These are phyloP conservation scores for Yamadazyma olivae DNA, from an alignment of 805 yeast species.

Conservation along the genomic window DNA sequence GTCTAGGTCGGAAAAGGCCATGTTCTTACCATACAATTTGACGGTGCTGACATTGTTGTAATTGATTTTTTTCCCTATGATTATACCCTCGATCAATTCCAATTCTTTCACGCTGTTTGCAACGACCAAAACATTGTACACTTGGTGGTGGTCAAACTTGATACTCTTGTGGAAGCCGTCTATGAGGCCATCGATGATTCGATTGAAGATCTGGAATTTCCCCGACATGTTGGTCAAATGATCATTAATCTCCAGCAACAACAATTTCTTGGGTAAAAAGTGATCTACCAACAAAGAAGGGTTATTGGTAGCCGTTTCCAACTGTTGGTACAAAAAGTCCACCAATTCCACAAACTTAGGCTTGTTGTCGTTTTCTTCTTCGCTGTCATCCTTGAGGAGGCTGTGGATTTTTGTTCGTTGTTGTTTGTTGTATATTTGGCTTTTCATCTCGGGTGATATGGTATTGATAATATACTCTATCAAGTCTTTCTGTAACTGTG, in stretches of 20 bases:
- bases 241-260: constrained; percentile 64
- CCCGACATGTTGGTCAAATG: constrained; percentile 53
- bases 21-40: constrained; percentile 45
- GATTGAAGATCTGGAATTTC: constrained; percentile 55
- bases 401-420: constrained; percentile 36
- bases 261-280: constrained; percentile 66
- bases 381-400: constrained; percentile 18
- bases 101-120: constrained; percentile 65
- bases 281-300: constrained; percentile 75
- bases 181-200: constrained; percentile 37
- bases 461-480: constrained; percentile 29
- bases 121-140: constrained; percentile 38
- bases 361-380: constrained; percentile 1
- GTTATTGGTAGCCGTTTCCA: constrained; percentile 55
- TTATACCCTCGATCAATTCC: constrained; percentile 73
- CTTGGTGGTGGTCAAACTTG: constrained; percentile 12
- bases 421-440: constrained; percentile 18
- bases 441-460: constrained; percentile 22
- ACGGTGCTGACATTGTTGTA: constrained; percentile 69
- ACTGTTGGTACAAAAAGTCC: constrained; percentile 42
- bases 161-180: constrained; percentile 12
- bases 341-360: constrained; percentile 27
- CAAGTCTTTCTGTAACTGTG: constrained; percentile 33
- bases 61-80: constrained; percentile 67
- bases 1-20: constrained; percentile 6